Conservation (phyloP, 352 stramenopile genomes). For the Phytophthora meadii region DNA sequence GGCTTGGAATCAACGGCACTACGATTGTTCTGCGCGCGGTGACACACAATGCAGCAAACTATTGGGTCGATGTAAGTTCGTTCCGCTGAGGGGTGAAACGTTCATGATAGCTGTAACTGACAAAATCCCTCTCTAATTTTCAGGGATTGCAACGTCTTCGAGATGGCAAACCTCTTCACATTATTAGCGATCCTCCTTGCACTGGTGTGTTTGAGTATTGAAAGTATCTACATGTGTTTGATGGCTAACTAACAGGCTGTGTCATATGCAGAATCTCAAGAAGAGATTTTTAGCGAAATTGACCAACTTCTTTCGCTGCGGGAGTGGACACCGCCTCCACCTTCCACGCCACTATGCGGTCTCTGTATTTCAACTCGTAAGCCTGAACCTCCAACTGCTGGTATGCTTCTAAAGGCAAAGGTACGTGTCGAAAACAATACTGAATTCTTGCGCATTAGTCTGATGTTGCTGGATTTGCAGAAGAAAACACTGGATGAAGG, state of each 20-base stretch:
- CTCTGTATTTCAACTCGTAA: constrained; percentile 37
- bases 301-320: constrained; percentile 63
- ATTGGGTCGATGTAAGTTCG: constrained; percentile 77
- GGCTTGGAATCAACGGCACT: constrained; percentile 70
- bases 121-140: not conserved
- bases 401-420: constrained; percentile 28
- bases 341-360: constrained; percentile 44
- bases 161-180: constrained; percentile 50
- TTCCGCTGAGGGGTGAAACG: not conserved
- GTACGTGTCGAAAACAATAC: constrained; percentile 6
- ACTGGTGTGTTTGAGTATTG: constrained; percentile 38
- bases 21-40: constrained; percentile 74
- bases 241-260: not conserved
- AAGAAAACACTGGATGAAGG: constrained; percentile 27
- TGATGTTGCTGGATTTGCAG: constrained; percentile 13
- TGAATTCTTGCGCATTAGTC: not conserved
- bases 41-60: constrained; percentile 65
- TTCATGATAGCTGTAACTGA: not conserved
- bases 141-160: constrained; percentile 63
- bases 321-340: constrained; percentile 57
- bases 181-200: constrained; percentile 51
- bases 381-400: constrained; percentile 17
- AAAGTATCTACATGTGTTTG: not conserved
- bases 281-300: constrained; percentile 80
- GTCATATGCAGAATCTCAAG: constrained; percentile 60